Evolutionary conservation across 306 rosid genomes (phyloP).

Genomic region (Cucumis cinereus): DNA sequence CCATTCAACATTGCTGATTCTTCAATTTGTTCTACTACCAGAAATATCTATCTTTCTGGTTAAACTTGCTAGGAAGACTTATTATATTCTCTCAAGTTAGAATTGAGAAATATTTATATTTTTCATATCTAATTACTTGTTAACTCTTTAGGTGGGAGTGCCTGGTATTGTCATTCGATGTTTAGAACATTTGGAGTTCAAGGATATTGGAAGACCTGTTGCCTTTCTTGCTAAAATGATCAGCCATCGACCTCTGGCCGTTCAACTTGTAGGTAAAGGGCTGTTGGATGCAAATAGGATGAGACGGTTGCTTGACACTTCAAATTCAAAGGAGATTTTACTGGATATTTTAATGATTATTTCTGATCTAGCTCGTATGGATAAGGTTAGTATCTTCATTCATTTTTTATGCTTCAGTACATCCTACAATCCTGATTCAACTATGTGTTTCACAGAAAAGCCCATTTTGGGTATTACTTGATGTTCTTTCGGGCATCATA

Average conservation of each 20-base stretch:
- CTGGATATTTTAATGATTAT: slow-evolving; percentile 76
- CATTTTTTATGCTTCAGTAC: not conserved
- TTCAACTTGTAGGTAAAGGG: slow-evolving; percentile 75
- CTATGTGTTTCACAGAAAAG: too few relatives aligned
- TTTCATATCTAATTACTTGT: slow-evolving; percentile 12
- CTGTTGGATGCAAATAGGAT: slow-evolving; percentile 63
- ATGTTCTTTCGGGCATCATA: not conserved
- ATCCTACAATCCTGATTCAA: not conserved
- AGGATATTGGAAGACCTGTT: slow-evolving; percentile 66
- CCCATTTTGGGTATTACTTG: not conserved
- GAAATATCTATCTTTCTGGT: not conserved
- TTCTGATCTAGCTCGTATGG: slow-evolving; percentile 97
- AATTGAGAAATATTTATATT: too few relatives aligned
- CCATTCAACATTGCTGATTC: too few relatives aligned
- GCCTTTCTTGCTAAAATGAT: slow-evolving; percentile 95
- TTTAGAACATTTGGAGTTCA: slow-evolving; percentile 54
- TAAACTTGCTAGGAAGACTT: not conserved
- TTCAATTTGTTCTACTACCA: too few relatives aligned
- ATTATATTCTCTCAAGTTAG: not conserved
- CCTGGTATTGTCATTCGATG: slow-evolving; percentile 58
- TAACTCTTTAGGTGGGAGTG: slow-evolving; percentile 66
- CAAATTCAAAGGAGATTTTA: slow-evolving; percentile 58
- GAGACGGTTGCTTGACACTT: slow-evolving; percentile 56
- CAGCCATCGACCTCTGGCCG: slow-evolving; percentile 59
- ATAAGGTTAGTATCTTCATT: slow-evolving; percentile 52